Percentiles rank a stretch among this genome's conserved stretches.
phyloP scores from a whole-genome alignment of 345 rosid species.

The Boechera stricta region DNA sequence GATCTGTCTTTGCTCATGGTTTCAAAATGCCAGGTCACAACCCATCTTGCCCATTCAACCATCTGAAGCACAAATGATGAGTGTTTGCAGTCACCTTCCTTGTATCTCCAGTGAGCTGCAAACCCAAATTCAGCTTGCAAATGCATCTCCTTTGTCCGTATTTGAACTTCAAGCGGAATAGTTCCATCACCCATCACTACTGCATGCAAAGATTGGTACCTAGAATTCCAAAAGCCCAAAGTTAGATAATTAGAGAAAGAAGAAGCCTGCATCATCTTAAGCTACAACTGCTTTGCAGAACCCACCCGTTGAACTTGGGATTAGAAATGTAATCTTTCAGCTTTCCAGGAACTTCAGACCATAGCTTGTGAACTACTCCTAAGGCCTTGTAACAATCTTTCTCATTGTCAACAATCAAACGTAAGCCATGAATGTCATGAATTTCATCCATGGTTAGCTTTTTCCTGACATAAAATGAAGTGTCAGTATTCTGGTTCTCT shows the following conservation, averaged over 20 bases:
- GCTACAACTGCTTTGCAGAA: constrained; percentile 16
- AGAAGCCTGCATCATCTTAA: neutral
- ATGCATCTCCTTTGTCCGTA: constrained; percentile 93
- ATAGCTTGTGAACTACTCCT: constrained; percentile 68
- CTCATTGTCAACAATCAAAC: constrained; percentile 80
- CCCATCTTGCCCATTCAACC: constrained; percentile 99
- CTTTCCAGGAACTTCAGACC: constrained; percentile 92
- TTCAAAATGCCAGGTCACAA: constrained; percentile 92
- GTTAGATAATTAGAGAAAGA: constrained; percentile 33
- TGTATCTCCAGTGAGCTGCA: constrained; percentile 99
- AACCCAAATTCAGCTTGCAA: constrained; percentile 96
- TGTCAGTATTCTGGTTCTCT: neutral
- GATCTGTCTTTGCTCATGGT: constrained; percentile 70
- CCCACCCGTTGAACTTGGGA: constrained; percentile 92
- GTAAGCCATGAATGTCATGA: constrained; percentile 92
- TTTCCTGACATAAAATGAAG: constrained; percentile 57
- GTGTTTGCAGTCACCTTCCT: constrained; percentile 83
- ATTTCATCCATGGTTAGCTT: constrained; percentile 85
- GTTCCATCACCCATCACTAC: constrained; percentile 81
- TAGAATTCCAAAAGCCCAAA: constrained; percentile 38
- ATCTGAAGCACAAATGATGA: constrained; percentile 87
- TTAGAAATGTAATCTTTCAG: constrained; percentile 78
- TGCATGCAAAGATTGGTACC: constrained; percentile 89
- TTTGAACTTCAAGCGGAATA: constrained; percentile 88
- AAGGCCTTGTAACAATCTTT: constrained; percentile 82